Conservation (phyloP, 176 grass and related monocot genomes). For the Chrysopogon serrulatus region DNA sequence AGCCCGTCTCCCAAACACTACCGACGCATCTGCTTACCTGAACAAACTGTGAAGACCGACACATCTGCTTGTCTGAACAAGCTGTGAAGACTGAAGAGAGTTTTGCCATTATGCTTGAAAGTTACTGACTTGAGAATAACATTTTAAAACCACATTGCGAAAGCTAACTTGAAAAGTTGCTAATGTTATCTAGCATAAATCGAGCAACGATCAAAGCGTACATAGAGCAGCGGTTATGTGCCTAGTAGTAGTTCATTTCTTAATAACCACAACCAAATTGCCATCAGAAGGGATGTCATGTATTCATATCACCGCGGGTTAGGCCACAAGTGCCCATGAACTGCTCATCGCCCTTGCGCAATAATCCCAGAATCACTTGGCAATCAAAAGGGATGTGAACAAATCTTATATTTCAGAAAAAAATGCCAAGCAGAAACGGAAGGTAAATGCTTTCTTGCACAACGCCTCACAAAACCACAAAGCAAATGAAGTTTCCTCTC, state of each 20-base stretch:
- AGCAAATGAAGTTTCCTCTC: not conserved
- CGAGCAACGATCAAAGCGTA: not conserved
- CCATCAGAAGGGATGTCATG: constrained; percentile 41
- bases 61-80: too few species aligned
- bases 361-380: constrained; percentile 50
- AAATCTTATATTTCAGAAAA: not conserved
- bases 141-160: not conserved
- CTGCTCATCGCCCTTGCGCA: constrained; percentile 63
- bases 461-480: not conserved
- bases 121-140: not conserved
- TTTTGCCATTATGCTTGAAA: not conserved
- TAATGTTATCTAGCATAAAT: not conserved
- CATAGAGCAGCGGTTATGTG: not conserved
- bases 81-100: not conserved
- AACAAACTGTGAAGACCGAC: not conserved
- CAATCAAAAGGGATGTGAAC: not conserved
- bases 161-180: not conserved
- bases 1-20: not conserved
- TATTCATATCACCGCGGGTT: constrained; percentile 35
- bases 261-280: not conserved
- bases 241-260: not conserved
- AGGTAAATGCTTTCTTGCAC: not conserved
- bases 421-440: not conserved
- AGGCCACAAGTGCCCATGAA: constrained; percentile 4
- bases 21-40: not conserved